phyloP scores from a whole-genome alignment of 2,329 filamentous ascomycete species.

The Hawksworthiomyces lignivorus region DNA sequence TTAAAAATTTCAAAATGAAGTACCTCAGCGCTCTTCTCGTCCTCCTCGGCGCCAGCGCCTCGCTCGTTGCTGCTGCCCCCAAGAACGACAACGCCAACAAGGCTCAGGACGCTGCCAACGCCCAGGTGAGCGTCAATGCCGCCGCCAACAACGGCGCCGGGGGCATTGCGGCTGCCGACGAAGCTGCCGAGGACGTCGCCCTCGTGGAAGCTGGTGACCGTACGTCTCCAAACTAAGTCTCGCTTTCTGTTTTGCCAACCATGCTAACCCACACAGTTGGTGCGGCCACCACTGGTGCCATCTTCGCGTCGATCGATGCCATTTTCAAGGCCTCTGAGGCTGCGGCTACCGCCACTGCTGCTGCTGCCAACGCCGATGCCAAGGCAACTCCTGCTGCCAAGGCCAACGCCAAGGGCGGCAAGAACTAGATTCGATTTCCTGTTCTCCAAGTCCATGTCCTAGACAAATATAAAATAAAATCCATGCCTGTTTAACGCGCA shows the following conservation, averaged over 20 bases:
- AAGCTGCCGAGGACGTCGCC: slow-evolving; percentile 9
- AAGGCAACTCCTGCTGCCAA: neutral
- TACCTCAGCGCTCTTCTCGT: slow-evolving; percentile 12
- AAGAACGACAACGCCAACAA: slow-evolving; percentile 7
- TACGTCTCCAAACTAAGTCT: neutral
- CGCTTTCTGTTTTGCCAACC: neutral
- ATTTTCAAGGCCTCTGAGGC: slow-evolving; percentile 10
- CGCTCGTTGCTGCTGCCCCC: slow-evolving; percentile 11
- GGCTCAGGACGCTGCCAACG: neutral
- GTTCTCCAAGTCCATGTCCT: too few species aligned
- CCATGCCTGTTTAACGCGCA: too few species aligned
- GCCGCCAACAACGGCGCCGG: slow-evolving; percentile 9
- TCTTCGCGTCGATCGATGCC: slow-evolving; percentile 12
- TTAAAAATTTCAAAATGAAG: slow-evolving; percentile 13
- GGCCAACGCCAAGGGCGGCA: slow-evolving; percentile 1
- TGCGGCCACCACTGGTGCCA: slow-evolving; percentile 12
- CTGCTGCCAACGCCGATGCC: slow-evolving; percentile 2
- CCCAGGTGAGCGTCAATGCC: slow-evolving; percentile 9
- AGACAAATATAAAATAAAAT: too few species aligned
- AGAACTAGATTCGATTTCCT: slow-evolving; percentile 7
- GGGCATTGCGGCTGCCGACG: slow-evolving; percentile 7
- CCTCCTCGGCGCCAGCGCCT: slow-evolving; percentile 12
- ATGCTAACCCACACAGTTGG: slow-evolving; percentile 4
- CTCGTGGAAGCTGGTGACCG: slow-evolving; percentile 11
- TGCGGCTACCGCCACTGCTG: slow-evolving; percentile 2